Evolutionary conservation across 768 basidiomycete species (phyloP).

Genomic region (Russula virescens): DNA sequence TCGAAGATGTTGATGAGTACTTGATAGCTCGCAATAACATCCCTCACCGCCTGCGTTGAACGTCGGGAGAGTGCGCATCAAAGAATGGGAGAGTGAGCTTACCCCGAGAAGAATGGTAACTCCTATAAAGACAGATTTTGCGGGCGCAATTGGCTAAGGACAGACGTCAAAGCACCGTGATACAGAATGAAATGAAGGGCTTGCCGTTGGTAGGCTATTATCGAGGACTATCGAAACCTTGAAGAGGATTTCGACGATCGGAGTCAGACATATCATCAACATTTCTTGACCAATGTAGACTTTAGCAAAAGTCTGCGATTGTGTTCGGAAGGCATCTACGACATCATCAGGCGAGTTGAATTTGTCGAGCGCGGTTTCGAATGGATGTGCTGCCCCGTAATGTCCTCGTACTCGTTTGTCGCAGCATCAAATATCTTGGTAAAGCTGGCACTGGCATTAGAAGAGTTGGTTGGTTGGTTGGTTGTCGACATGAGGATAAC

Average conservation of each 20-base stretch:
- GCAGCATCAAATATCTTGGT: neutral
- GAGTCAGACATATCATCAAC: neutral
- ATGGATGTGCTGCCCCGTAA: neutral
- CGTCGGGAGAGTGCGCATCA: neutral
- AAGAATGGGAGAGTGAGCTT: neutral
- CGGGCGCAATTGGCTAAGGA: neutral
- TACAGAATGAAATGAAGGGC: neutral
- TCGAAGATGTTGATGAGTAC: neutral
- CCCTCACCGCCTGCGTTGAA: neutral
- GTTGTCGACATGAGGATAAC: neutral
- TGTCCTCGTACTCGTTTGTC: neutral
- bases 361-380: neutral
- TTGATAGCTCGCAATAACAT: neutral
- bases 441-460: neutral
- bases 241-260: neutral
- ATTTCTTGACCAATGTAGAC: neutral
- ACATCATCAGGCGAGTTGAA: neutral
- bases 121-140: neutral
- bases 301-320: neutral
- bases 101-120: neutral
- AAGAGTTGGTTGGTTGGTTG: neutral
- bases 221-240: neutral
- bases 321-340: neutral
- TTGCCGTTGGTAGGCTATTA: no score
- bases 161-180: neutral